These are phyloP conservation scores for Russula virescens DNA, from an alignment of 768 basidiomycete genomes.

Conservation along the genomic window DNA sequence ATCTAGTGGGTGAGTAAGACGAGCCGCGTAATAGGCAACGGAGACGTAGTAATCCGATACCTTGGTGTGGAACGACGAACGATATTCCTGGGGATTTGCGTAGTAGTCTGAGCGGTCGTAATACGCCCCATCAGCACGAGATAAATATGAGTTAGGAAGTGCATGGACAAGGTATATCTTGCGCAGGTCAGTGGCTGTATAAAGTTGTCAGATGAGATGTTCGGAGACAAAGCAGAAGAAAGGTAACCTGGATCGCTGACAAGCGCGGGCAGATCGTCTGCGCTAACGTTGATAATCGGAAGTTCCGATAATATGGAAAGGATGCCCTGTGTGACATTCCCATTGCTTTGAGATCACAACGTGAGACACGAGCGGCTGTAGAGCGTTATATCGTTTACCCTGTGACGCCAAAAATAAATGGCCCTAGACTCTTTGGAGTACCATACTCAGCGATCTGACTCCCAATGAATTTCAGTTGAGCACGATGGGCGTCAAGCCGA, in stretches of 20 bases:
- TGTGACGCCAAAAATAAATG: conserved; percentile 76
- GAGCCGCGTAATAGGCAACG: not conserved
- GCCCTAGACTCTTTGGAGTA: conserved; percentile 60
- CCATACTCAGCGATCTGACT: conserved; percentile 48
- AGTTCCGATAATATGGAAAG: conserved; percentile 67
- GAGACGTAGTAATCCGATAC: conserved; percentile 34
- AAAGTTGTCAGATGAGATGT: conserved; percentile 4
- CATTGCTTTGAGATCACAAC: conserved; percentile 43
- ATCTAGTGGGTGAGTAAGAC: conserved; percentile 42
- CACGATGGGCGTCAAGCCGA: conserved; percentile 48
- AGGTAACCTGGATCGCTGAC: conserved; percentile 47
- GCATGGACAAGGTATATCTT: conserved; percentile 78
- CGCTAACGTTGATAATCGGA: conserved; percentile 53
- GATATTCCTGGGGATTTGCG: conserved; percentile 55
- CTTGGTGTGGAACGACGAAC: conserved; percentile 61
- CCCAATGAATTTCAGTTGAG: conserved; percentile 53
- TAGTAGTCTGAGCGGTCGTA: conserved; percentile 74
- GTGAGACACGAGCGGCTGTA: conserved; percentile 6
- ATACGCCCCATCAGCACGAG: conserved; percentile 44
- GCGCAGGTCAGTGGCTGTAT: conserved; percentile 47
- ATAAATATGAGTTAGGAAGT: conserved; percentile 62
- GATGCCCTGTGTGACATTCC: conserved; percentile 78
- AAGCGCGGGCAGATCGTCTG: conserved; percentile 51
- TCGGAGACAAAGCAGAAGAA: not conserved
- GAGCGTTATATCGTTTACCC: conserved; percentile 45